phyloP scores from a whole-genome alignment of 768 basidiomycete genomes.

The Trametes cinnabarina region DNA sequence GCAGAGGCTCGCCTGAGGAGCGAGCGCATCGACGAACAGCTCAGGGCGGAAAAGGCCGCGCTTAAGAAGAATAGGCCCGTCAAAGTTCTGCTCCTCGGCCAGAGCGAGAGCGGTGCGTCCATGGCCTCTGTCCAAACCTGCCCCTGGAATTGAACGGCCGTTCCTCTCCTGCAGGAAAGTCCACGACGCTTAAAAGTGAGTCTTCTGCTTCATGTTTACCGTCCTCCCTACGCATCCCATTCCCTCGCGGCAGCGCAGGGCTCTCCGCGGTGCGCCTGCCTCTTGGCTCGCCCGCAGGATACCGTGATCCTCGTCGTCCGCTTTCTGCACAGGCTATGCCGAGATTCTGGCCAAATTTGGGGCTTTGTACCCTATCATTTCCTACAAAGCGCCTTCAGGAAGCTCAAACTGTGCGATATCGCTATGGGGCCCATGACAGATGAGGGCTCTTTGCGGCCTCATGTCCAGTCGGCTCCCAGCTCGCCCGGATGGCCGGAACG shows the following conservation, averaged over 20 bases:
- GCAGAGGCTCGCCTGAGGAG: conserved; percentile 58
- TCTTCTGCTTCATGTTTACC: background rate
- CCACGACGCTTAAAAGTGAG: conserved; percentile 42
- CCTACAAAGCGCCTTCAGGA: background rate
- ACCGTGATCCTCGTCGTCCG: too few species aligned
- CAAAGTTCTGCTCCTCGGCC: conserved; percentile 40
- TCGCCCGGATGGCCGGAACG: background rate
- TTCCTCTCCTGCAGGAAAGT: conserved; percentile 32
- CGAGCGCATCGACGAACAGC: conserved; percentile 45
- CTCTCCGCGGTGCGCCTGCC: too few species aligned
- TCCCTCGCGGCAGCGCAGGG: too few species aligned
- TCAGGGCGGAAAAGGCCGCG: conserved; percentile 33
- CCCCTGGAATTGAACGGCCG: background rate
- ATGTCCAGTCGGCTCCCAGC: background rate
- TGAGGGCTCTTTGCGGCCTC: background rate
- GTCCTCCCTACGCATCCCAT: background rate
- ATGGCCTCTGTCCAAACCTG: background rate
- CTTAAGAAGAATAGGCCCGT: conserved; percentile 33
- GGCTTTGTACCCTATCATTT: too few species aligned
- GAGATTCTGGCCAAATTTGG: too few species aligned
- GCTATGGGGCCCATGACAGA: background rate
- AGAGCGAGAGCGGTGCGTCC: conserved; percentile 36
- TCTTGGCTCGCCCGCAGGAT: background rate
- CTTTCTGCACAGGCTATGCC: too few species aligned
- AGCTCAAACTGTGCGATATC: background rate